Evolutionary conservation across 2,329 filamentous ascomycete genomes (phyloP), one percentile per base, ranked within the genome.

Genomic region (Exophiala alcalophila): DNA sequence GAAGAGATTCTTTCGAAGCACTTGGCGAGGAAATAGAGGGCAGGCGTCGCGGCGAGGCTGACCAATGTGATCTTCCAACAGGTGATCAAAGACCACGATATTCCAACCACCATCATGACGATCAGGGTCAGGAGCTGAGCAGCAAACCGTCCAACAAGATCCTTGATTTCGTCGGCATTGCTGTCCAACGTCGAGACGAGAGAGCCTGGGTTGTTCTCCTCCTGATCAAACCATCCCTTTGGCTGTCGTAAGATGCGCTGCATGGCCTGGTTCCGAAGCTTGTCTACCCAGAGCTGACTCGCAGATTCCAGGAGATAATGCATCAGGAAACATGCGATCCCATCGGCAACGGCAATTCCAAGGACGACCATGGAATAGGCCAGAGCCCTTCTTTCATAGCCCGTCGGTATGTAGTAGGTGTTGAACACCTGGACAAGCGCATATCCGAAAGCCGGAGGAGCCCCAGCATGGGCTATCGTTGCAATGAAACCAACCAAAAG

Each of bases 91-190:
- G 86, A 81, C 90, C 89, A 96, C 2, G 76, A 57, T 5, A 92
- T 57, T 0, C 86, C 81, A n/a, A 84, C 75, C 0, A 67, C 43
- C 12, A 86, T 72, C 74, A 94, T 90, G 37, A 79, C 65, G 0
- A 71, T 59, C 3, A 85, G 81, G 7, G 83, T 77, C 10, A 90
- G 71, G 1, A 84, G 63, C 39, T 84, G 78, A 1, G 84, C 83
- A 1, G 83, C 73, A 57, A 95, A 94, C 1, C 84, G 78, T 2
- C 86, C 84, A 0, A 94, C 73, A 0, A 97, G 68, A 54, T 86
- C 89, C 6, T 86, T 78, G 78, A 92, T 90, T 59, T 95, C 88
- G 60, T 97, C 89, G 0, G 84, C 85, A 56, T 87, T 86, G 11
- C 84, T 77, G 57, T 94, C 87, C 0, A 97, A 73, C 30, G 77